A percentile compares a stretch with the other conserved stretches of the same genome.
Evolutionary conservation across 352 stramenopile genomes (phyloP).

Genomic region (Pythium rishiriense): DNA sequence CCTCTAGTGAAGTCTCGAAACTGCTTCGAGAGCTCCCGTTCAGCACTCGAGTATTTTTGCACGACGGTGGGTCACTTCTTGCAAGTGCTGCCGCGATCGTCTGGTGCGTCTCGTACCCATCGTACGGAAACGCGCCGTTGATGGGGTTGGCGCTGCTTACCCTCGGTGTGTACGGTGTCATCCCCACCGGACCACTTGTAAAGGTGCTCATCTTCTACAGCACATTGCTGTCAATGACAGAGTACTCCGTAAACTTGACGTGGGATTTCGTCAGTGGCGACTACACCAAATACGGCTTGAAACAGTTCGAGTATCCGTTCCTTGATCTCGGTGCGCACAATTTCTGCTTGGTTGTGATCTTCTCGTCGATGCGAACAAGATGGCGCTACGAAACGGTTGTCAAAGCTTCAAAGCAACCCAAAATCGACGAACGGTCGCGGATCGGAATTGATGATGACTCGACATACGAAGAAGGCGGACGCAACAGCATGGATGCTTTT

Average conservation of each 20-base stretch:
- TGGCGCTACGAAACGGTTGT: conserved; percentile 77
- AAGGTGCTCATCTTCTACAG: conserved; percentile 67
- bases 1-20: conserved; percentile 21
- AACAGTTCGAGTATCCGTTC: conserved; percentile 72
- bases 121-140: conserved; percentile 67
- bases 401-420: conserved; percentile 23
- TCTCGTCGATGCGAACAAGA: conserved; percentile 73
- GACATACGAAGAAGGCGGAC: conserved; percentile 10
- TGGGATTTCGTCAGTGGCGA: conserved; percentile 44
- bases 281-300: conserved; percentile 62
- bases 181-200: conserved; percentile 36
- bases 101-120: conserved; percentile 85
- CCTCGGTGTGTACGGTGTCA: conserved; percentile 63
- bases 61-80: conserved; percentile 66
- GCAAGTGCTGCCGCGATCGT: conserved; percentile 65
- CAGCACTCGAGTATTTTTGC: conserved; percentile 59
- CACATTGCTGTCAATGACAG: conserved; percentile 47
- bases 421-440: not conserved
- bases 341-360: conserved; percentile 75
- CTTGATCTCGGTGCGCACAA: conserved; percentile 78
- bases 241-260: conserved; percentile 75
- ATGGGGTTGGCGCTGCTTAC: conserved; percentile 68
- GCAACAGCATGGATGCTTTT: conserved; percentile 27
- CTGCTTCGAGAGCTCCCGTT: conserved; percentile 68
- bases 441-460: not conserved